phyloP scores from a whole-genome alignment of 192 early-diverging fungal species.

The Polychytrium aggregatum region DNA sequence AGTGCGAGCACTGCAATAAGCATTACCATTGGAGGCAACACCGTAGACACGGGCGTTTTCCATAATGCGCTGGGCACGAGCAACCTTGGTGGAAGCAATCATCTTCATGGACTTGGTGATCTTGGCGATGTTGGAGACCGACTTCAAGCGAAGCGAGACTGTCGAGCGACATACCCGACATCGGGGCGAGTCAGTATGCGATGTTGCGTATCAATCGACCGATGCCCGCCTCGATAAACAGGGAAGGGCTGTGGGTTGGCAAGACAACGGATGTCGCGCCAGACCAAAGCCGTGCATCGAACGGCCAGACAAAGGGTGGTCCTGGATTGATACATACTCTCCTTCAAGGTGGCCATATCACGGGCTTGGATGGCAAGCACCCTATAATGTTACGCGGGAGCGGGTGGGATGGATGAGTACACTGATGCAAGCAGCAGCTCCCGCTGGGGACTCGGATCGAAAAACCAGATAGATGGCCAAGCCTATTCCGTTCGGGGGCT shows the following conservation, averaged over 20 bases:
- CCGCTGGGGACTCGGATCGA: too few relatives aligned
- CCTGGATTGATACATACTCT: slow-evolving; percentile 60
- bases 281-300: background rate
- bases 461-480: too few relatives aligned
- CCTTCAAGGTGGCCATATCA: slow-evolving; percentile 91
- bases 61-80: slow-evolving; percentile 81
- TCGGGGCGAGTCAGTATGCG: too few relatives aligned
- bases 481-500: too few relatives aligned
- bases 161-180: too few relatives aligned
- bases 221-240: background rate
- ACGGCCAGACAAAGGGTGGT: background rate
- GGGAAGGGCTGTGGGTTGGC: background rate
- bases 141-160: slow-evolving; percentile 92
- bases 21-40: too few relatives aligned
- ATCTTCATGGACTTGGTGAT: slow-evolving; percentile 99
- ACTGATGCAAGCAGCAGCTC: too few relatives aligned
- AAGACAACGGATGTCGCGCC: background rate
- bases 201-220: background rate
- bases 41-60: slow-evolving; percentile 74
- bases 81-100: slow-evolving; percentile 99
- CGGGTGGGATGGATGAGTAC: too few relatives aligned
- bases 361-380: slow-evolving; percentile 60
- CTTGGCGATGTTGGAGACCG: slow-evolving; percentile 96
- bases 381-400: too few relatives aligned
- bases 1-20: too few relatives aligned